phyloP scores from a whole-genome alignment of 169 alveolate species.

The Theileria annulata region DNA sequence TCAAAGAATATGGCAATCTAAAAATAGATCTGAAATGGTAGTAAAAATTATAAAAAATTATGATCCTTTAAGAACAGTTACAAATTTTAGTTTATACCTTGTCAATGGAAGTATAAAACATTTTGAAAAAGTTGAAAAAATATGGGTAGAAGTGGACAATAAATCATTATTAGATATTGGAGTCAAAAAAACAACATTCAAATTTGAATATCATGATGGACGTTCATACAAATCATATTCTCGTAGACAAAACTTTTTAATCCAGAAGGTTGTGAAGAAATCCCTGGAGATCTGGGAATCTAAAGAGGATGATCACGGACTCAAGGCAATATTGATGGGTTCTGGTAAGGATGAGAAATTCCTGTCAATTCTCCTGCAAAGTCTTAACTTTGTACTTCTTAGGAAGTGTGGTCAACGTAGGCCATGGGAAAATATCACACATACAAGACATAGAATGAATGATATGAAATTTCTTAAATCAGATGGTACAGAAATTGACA shows the following conservation, averaged over 20 bases:
- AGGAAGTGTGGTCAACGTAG: not conserved
- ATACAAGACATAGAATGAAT: not conserved
- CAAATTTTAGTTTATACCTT: not conserved
- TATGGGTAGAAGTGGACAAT: not conserved
- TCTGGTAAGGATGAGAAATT: not conserved
- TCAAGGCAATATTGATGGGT: not conserved
- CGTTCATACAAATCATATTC: not conserved
- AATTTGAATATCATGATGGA: not conserved
- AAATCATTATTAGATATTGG: not conserved
- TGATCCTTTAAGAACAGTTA: not conserved
- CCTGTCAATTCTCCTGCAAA: not conserved
- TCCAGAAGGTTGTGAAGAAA: not conserved
- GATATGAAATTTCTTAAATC: too few relatives aligned
- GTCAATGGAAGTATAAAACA: not conserved
- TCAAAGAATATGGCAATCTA: too few relatives aligned
- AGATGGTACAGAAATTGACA: not conserved
- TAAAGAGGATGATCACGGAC: not conserved
- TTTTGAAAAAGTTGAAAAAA: not conserved
- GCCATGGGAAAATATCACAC: not conserved
- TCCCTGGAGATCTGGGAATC: not conserved
- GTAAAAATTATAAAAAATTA: too few relatives aligned
- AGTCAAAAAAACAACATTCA: not conserved
- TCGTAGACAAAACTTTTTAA: not conserved
- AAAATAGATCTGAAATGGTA: too few relatives aligned
- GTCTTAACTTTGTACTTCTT: not conserved